Base-by-base conservation (phyloP, 2,329 filamentous ascomycete species). In the Aspergillus eucalypticola region DNA sequence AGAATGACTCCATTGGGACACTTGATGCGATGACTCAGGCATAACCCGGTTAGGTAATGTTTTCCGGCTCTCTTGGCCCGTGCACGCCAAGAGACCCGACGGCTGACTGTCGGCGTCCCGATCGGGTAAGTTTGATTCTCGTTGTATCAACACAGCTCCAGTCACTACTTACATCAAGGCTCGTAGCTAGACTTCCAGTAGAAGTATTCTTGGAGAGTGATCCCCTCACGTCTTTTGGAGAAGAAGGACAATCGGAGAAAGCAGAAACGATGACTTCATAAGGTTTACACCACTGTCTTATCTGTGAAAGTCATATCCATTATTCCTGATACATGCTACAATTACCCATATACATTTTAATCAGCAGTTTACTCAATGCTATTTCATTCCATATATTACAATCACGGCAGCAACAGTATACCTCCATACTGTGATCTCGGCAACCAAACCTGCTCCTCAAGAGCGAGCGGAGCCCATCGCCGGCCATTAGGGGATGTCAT, bases 21-120 rank as follows among this genome's bases (percentile, higher is more conserved):
- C 27, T 6, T 8, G 46, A 50, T 50, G 46, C 46, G 46, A 32
- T 50, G 23, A 50, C 25, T 29, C 46, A 29, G 25, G 7, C 46
- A 23, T 29, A 8, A 11, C 62, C 60, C 27, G 39, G 66, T 63
- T 35, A 29, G 65, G 67, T 32, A 67, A 64, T 46, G 52, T 60
- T 62, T 65, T 66, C 67, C 66, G 62, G 41, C 2, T 42, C 41
- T 10, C 46, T 10, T 32, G 46, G 25, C n/a, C 46, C 46, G 46
- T 50, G 46, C 46, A 17, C 76, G 41, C 19, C 41, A 44, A 44
- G 32, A 35, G 11, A 5, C 19, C 19, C 8, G n/a, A 11, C 39
- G 15, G 32, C 10, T 35, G 32, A 35, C 32, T 35, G 32, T 35
- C 32, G 32, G 32, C 32, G 32, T 35, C 41, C 41, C 41, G 10